Conservation (phyloP, 345 rosid genomes). For the Chamaenerion angustifolium region DNA sequence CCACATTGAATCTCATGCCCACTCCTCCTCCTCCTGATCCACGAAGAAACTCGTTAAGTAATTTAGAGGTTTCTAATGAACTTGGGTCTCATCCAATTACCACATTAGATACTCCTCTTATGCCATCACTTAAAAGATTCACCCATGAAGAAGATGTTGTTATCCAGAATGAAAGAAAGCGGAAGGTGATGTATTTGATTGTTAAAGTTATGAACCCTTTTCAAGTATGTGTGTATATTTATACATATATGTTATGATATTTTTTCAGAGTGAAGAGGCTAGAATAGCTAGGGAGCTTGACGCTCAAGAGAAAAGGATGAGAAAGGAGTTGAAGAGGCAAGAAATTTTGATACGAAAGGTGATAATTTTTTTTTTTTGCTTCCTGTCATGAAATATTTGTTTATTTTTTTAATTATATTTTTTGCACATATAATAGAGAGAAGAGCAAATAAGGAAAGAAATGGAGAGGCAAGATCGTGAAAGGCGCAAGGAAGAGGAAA, state of each 20-base stretch:
- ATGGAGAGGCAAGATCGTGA: conserved; percentile 87
- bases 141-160: conserved; percentile 32
- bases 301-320: conserved; percentile 75
- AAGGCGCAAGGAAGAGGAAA: conserved; percentile 84
- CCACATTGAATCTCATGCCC: conserved; percentile 52
- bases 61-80: conserved; percentile 9
- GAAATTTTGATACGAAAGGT: conserved; percentile 81
- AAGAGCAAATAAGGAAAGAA: conserved; percentile 74
- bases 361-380: conserved; percentile 6
- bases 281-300: conserved; percentile 77
- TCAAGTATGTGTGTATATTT: background rate
- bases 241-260: conserved; percentile 1
- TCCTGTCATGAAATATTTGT: background rate
- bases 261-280: conserved; percentile 65
- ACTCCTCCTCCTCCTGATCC: conserved; percentile 47
- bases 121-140: conserved; percentile 33
- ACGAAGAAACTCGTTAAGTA: conserved; percentile 26
- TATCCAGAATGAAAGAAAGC: conserved; percentile 48
- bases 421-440: conserved; percentile 33
- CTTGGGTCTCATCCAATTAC: conserved; percentile 23
- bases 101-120: conserved; percentile 26
- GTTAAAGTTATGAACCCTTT: too few species aligned
- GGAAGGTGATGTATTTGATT: conserved; percentile 35
- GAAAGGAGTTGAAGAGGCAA: conserved; percentile 78
- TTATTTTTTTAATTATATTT: conserved; percentile 4